Evolutionary conservation across 805 yeast species (phyloP).

Genomic region (Diddensiella santjacobensis): DNA sequence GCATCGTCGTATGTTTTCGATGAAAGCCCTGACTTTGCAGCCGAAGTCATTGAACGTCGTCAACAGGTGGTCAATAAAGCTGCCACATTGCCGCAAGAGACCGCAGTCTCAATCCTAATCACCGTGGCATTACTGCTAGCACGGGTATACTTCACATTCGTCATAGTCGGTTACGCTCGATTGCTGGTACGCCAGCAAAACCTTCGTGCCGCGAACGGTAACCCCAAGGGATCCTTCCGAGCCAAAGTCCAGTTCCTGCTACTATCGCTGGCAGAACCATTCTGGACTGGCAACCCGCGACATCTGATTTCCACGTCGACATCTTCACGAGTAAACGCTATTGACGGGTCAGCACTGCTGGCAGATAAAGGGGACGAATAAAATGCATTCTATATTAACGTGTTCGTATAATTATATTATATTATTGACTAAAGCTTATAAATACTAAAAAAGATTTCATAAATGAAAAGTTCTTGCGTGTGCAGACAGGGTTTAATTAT

Average conservation of each 20-base stretch:
- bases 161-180: constrained; percentile 54
- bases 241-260: constrained; percentile 31
- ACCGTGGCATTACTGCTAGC: constrained; percentile 43
- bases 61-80: constrained; percentile 17
- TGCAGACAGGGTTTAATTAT: too few species aligned
- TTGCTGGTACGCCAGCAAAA: constrained; percentile 44
- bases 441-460: too few species aligned
- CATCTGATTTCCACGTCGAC: not conserved
- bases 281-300: constrained; percentile 32
- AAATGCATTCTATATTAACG: not conserved
- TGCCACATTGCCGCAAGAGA: constrained; percentile 32
- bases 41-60: not conserved
- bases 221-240: constrained; percentile 30
- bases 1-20: constrained; percentile 1
- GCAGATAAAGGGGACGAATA: not conserved
- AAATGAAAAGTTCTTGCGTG: too few species aligned
- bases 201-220: constrained; percentile 34
- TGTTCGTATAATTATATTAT: too few species aligned
- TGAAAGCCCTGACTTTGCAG: constrained; percentile 3
- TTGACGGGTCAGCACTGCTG: not conserved
- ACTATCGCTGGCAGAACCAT: constrained; percentile 27
- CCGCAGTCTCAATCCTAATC: constrained; percentile 45
- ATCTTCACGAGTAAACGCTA: constrained; percentile 2
- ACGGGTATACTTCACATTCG: constrained; percentile 53
- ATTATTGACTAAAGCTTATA: too few species aligned